These are phyloP conservation scores for Sphaerosporella brunnea DNA, from an alignment of 495 filamentous ascomycete genomes.

Conservation along the genomic window DNA sequence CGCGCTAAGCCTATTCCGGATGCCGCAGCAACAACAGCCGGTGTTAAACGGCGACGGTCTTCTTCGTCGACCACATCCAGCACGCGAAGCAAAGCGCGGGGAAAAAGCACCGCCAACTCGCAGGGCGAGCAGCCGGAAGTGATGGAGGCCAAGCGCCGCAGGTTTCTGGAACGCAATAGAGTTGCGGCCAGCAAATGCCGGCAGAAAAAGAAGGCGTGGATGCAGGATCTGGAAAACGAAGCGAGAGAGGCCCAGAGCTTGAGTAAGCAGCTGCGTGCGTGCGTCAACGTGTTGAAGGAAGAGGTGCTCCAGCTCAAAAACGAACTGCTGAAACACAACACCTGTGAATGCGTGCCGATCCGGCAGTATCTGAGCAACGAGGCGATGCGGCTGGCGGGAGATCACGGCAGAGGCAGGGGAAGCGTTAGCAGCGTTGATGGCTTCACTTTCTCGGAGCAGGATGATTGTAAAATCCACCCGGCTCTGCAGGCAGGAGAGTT, in stretches of 20 bases:
- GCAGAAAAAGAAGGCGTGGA: slow-evolving; percentile 68
- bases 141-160: slow-evolving; percentile 16
- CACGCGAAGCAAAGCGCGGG: neutral
- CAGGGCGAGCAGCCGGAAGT: slow-evolving; percentile 2
- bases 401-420: no score
- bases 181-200: slow-evolving; percentile 74
- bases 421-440: no score
- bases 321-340: slow-evolving; percentile 29
- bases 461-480: neutral
- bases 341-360: slow-evolving; percentile 28
- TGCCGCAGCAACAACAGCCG: neutral
- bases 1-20: neutral
- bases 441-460: no score
- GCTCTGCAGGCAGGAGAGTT: neutral
- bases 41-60: slow-evolving; percentile 1
- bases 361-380: slow-evolving; percentile 25
- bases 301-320: slow-evolving; percentile 30
- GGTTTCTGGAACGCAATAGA: slow-evolving; percentile 63
- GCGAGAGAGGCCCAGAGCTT: slow-evolving; percentile 15
- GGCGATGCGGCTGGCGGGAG: slow-evolving; percentile 21
- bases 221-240: slow-evolving; percentile 39
- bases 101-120: neutral
- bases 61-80: neutral
- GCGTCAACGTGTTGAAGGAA: slow-evolving; percentile 28
- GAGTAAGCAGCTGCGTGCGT: slow-evolving; percentile 17